Evolutionary conservation across 2,329 filamentous ascomycete genomes (phyloP).

Genomic region (Elsinoe ampelina): DNA sequence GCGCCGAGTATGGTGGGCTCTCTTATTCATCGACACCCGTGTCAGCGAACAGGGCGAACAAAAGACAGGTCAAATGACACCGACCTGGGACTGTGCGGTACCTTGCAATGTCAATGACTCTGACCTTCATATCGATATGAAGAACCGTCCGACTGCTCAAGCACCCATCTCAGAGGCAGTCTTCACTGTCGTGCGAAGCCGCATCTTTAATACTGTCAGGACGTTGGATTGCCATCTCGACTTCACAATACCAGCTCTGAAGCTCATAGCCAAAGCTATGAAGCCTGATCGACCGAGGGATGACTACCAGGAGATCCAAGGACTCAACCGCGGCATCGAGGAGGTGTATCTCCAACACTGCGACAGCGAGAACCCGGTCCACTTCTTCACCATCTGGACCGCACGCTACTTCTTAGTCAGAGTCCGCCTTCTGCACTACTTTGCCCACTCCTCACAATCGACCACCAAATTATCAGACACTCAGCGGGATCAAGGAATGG

Average conservation of each 20-base stretch:
- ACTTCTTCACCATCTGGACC: conserved; percentile 41
- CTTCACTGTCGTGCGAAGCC: conserved; percentile 36
- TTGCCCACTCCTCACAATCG: conserved; percentile 23
- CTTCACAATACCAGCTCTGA: conserved; percentile 36
- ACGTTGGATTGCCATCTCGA: conserved; percentile 36
- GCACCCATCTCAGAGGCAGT: conserved; percentile 32
- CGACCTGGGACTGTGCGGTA: conserved; percentile 36
- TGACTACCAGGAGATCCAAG: conserved; percentile 27
- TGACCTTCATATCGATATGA: conserved; percentile 34
- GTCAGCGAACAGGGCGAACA: conserved; percentile 57
- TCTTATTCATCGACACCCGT: conserved; percentile 59
- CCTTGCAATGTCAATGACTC: conserved; percentile 37
- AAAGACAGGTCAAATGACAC: conserved; percentile 29
- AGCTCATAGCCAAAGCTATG: conserved; percentile 21
- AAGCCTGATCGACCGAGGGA: conserved; percentile 23
- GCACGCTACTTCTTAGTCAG: conserved; percentile 40
- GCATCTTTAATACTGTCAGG: conserved; percentile 34
- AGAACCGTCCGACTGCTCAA: conserved; percentile 23
- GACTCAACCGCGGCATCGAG: conserved; percentile 28
- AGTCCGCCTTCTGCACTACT: conserved; percentile 42
- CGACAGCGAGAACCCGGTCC: conserved; percentile 34
- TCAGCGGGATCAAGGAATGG: conserved; percentile 24
- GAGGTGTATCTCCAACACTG: conserved; percentile 38
- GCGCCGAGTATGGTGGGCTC: conserved; percentile 64
- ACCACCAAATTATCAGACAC: conserved; percentile 18